Conservation (phyloP, 2,329 filamentous ascomycete genomes). For the Hymenoscyphus fraxineus region DNA sequence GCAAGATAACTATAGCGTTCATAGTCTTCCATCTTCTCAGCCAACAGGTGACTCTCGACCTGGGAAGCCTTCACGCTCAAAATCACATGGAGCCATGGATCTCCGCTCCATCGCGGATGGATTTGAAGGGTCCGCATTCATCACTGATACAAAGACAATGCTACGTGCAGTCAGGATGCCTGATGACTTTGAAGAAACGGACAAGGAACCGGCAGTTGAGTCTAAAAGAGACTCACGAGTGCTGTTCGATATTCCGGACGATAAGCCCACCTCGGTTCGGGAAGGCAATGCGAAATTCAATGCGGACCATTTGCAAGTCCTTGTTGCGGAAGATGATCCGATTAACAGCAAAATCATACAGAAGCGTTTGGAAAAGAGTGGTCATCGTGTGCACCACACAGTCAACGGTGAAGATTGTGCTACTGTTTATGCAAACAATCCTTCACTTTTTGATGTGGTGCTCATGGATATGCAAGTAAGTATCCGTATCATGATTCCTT, state of each 20-base stretch:
- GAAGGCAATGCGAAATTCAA: constrained; percentile 11
- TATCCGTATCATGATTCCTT: constrained; percentile 12
- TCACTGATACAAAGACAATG: constrained; percentile 40
- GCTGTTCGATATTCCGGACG: constrained; percentile 21
- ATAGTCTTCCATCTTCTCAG: not conserved
- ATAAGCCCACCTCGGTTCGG: not conserved
- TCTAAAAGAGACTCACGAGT: constrained; percentile 16
- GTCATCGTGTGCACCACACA: constrained; percentile 68
- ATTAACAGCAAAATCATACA: constrained; percentile 79
- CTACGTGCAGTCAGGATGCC: constrained; percentile 45
- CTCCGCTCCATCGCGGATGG: constrained; percentile 26
- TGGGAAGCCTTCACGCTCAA: constrained; percentile 19
- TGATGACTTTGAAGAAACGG: constrained; percentile 37
- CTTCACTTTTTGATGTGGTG: constrained; percentile 67
- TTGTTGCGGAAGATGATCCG: constrained; percentile 85
- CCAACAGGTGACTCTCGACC: not conserved
- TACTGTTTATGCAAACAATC: constrained; percentile 60
- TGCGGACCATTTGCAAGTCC: constrained; percentile 44
- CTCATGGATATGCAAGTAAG: constrained; percentile 91
- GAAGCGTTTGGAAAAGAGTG: constrained; percentile 73
- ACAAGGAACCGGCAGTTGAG: not conserved
- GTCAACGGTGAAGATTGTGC: constrained; percentile 85
- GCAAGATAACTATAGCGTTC: constrained; percentile 21
- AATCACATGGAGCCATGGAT: constrained; percentile 24
- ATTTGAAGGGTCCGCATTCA: constrained; percentile 39